phyloP scores from a whole-genome alignment of 805 yeast species.

The Yarrowia porcina region DNA sequence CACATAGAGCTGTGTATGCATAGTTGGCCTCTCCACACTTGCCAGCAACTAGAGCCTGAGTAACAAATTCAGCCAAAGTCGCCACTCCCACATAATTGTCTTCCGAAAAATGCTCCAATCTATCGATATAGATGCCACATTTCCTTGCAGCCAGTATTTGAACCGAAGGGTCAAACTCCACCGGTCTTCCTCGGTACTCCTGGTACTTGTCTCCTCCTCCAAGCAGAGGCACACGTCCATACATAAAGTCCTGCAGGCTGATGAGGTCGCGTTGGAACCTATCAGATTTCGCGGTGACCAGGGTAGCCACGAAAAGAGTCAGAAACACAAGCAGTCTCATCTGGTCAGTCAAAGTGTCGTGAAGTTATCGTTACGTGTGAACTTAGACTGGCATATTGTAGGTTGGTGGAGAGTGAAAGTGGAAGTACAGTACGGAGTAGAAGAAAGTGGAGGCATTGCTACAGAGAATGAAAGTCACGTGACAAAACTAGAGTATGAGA shows the following conservation, averaged over 20 bases:
- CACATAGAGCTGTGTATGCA: neutral
- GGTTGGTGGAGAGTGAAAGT: too few species aligned
- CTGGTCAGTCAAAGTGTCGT: too few species aligned
- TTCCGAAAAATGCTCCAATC: neutral
- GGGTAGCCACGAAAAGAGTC: neutral
- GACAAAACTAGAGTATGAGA: too few species aligned
- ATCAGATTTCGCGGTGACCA: neutral
- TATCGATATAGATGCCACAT: neutral
- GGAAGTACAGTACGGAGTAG: too few species aligned
- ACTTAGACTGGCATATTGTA: too few species aligned
- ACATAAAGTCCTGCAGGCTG: neutral
- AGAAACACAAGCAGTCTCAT: neutral
- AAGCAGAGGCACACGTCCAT: neutral
- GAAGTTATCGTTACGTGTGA: neutral
- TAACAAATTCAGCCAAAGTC: neutral
- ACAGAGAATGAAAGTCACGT: too few species aligned
- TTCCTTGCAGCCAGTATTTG: neutral
- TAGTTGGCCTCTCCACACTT: constrained; percentile 6
- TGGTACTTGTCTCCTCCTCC: neutral
- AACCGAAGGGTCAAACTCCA: neutral
- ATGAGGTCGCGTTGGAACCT: neutral
- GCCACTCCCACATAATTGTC: neutral
- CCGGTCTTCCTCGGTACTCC: neutral
- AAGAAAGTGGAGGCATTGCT: neutral
- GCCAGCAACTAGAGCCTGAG: neutral